A percentile compares a stretch with the other conserved stretches of the same genome.
phyloP scores from a whole-genome alignment of 768 basidiomycete species.

The Antrodiella citrinella region DNA sequence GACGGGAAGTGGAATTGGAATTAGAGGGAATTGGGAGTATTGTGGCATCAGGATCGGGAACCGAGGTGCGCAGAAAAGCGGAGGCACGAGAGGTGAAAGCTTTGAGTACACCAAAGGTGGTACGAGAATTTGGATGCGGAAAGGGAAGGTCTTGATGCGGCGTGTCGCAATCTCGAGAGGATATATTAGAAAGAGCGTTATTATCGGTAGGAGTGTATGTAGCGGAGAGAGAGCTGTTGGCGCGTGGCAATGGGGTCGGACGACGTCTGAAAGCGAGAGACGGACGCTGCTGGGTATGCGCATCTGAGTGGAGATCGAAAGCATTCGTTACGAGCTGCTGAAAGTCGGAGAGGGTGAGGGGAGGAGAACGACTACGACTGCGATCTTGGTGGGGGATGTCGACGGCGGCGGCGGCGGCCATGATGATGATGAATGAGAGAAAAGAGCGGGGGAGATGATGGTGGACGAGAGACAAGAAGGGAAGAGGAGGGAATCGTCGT shows the following conservation, averaged over 20 bases:
- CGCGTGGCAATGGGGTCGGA: background rate
- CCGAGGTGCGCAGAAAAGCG: slow-evolving; percentile 15
- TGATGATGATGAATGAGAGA: background rate
- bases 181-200: background rate
- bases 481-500: background rate
- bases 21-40: slow-evolving; percentile 1
- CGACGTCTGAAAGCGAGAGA: slow-evolving; percentile 1
- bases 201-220: slow-evolving; percentile 5
- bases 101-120: slow-evolving; percentile 10
- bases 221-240: slow-evolving; percentile 3
- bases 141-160: background rate
- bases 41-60: slow-evolving; percentile 6
- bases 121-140: background rate
- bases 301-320: slow-evolving; percentile 13
- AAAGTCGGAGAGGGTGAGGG: slow-evolving; percentile 20
- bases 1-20: slow-evolving; percentile 7
- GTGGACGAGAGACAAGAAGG: background rate
- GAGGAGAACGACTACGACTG: slow-evolving; percentile 8
- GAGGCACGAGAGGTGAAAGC: slow-evolving; percentile 21
- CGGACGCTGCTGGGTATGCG: background rate
- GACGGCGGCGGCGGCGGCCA: slow-evolving; percentile 1
- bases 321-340: slow-evolving; percentile 20
- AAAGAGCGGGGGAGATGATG: background rate
- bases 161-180: background rate
- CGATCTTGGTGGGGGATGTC: slow-evolving; percentile 7